phyloP scores from a whole-genome alignment of 208 protist genomes.

The Phytomonas francai region DNA sequence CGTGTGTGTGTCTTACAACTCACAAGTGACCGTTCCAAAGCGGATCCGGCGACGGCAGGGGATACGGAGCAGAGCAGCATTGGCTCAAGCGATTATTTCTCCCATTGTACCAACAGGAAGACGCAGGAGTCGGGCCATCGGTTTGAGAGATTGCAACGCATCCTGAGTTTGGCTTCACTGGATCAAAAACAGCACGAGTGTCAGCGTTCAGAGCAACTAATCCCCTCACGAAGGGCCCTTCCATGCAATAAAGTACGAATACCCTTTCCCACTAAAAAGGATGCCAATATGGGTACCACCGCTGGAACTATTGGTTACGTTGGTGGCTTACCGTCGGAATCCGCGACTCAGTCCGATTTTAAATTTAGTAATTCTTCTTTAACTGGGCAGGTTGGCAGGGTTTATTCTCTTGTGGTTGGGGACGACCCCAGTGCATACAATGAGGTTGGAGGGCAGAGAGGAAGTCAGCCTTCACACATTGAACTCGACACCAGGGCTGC shows the following conservation, averaged over 20 bases:
- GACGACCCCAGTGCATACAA: neutral
- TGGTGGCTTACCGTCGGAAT: neutral
- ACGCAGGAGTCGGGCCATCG: neutral
- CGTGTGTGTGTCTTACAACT: slow-evolving; percentile 64
- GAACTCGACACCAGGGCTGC: neutral
- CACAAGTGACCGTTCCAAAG: neutral
- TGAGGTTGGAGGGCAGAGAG: neutral
- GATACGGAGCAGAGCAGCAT: neutral
- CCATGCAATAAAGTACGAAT: neutral
- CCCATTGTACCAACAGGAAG: neutral
- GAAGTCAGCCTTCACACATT: neutral
- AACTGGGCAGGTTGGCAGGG: neutral
- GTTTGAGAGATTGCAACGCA: neutral
- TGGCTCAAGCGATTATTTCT: neutral
- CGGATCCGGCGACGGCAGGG: neutral
- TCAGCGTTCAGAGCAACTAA: neutral
- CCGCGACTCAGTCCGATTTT: neutral
- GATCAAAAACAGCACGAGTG: neutral
- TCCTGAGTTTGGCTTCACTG: neutral
- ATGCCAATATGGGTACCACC: neutral
- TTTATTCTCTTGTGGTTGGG: neutral
- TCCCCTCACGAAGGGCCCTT: neutral
- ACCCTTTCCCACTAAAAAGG: neutral
- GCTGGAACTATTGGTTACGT: neutral
- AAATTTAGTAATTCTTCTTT: neutral